phyloP scores from a whole-genome alignment of 2,329 filamentous ascomycete species.

The Colletotrichum neosansevieriae region DNA sequence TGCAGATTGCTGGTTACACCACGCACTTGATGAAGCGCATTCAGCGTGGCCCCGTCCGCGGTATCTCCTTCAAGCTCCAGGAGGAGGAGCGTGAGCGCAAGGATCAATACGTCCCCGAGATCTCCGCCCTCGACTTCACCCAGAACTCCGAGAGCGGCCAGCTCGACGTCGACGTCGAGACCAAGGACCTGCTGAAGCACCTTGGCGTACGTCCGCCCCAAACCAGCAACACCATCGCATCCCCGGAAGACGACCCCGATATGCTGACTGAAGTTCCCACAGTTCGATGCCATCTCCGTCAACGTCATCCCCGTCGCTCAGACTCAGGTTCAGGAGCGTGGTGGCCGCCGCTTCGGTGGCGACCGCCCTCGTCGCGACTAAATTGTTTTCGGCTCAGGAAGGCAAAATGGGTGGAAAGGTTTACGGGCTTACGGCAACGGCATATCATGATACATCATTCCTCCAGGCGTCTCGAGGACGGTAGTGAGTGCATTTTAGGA shows the following conservation, averaged over 20 bases:
- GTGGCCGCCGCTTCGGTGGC: conserved; percentile 80
- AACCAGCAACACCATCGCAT: not conserved
- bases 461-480: conserved; percentile 68
- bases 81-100: conserved; percentile 99
- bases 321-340: conserved; percentile 86
- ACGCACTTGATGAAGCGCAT: conserved; percentile 99
- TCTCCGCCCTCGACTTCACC: conserved; percentile 98
- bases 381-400: conserved; percentile 40
- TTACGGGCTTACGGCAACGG: conserved; percentile 57
- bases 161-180: conserved; percentile 96
- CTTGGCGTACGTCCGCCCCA: conserved; percentile 83
- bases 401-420: conserved; percentile 37
- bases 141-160: conserved; percentile 93
- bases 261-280: conserved; percentile 48
- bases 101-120: conserved; percentile 99
- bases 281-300: conserved; percentile 99
- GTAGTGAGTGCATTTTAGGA: conserved; percentile 69
- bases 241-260: not conserved
- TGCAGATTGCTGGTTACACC: conserved; percentile 95
- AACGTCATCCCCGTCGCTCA: conserved; percentile 93
- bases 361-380: conserved; percentile 64
- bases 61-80: conserved; percentile 99
- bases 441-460: conserved; percentile 46
- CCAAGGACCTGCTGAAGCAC: conserved; percentile 99
- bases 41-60: conserved; percentile 97